phyloP scores from a whole-genome alignment of 2,329 filamentous ascomycete species.

The Ascochyta rabiei region DNA sequence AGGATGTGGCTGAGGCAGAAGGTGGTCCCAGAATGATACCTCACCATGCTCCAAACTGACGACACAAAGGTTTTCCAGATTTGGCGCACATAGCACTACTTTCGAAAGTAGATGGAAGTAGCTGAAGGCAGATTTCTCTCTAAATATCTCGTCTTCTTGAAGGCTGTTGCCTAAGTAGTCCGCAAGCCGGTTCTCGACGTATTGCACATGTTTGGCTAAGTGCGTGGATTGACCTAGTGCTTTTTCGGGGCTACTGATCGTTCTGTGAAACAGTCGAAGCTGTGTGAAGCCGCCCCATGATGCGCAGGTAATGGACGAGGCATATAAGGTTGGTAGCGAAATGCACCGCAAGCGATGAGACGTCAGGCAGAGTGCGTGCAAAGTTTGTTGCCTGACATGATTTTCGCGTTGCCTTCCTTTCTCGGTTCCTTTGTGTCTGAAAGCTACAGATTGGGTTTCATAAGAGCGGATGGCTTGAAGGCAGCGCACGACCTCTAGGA shows the following conservation, averaged over 20 bases:
- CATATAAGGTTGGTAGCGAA: conserved; percentile 30
- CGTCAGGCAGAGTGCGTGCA: conserved; percentile 29
- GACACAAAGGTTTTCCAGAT: conserved; percentile 31
- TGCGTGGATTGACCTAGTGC: neutral
- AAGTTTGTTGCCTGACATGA: conserved; percentile 15
- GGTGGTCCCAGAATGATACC: conserved; percentile 30
- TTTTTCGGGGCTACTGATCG: conserved; percentile 3
- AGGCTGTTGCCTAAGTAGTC: conserved; percentile 31
- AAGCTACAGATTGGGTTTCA: conserved; percentile 30
- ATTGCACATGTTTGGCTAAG: conserved; percentile 21
- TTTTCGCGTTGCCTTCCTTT: conserved; percentile 33
- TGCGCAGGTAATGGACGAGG: conserved; percentile 26
- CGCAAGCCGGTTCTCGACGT: conserved; percentile 34
- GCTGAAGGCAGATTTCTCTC: conserved; percentile 6
- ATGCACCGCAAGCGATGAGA: conserved; percentile 26
- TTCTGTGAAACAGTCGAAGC: conserved; percentile 26
- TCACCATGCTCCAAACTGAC: conserved; percentile 28
- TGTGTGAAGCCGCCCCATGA: conserved; percentile 20
- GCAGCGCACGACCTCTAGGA: conserved; percentile 24
- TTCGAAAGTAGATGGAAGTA: conserved; percentile 32
- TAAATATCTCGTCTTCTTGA: conserved; percentile 7
- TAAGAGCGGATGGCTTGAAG: conserved; percentile 25
- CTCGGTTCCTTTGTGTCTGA: conserved; percentile 23
- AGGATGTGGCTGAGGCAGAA: conserved; percentile 1
- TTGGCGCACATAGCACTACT: conserved; percentile 22